These are phyloP conservation scores for Pythium brachiatum DNA, from an alignment of 352 stramenopile species.

Conservation along the genomic window DNA sequence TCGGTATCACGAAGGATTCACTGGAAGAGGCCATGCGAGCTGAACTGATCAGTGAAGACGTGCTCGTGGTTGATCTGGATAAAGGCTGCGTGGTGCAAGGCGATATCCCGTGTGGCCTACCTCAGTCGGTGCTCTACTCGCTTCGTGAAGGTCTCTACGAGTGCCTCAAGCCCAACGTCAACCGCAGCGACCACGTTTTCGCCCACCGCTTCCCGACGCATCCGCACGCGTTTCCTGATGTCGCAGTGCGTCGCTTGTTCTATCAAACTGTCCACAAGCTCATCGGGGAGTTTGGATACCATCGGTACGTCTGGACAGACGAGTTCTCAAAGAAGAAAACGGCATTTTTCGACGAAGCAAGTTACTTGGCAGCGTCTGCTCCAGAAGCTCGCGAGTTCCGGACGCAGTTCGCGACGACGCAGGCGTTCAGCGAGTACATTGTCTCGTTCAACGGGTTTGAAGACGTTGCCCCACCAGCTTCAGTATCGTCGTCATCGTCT, in stretches of 20 bases:
- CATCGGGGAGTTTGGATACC: conserved; percentile 83
- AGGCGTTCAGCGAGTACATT: conserved; percentile 84
- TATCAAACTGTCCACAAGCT: conserved; percentile 59
- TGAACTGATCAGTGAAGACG: conserved; percentile 61
- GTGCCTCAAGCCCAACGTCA: conserved; percentile 36
- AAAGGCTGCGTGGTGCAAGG: conserved; percentile 26
- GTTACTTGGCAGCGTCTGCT: conserved; percentile 73
- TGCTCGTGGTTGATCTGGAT: conserved; percentile 68
- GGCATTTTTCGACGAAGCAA: conserved; percentile 85
- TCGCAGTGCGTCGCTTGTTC: conserved; percentile 69
- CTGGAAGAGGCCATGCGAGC: conserved; percentile 55
- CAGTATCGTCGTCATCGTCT: conserved; percentile 11
- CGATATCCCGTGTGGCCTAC: conserved; percentile 20
- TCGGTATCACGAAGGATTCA: conserved; percentile 66
- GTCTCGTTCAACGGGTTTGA: conserved; percentile 83
- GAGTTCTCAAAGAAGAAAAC: conserved; percentile 78
- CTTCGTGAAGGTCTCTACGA: conserved; percentile 28
- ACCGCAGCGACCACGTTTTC: conserved; percentile 33
- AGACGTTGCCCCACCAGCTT: conserved; percentile 27
- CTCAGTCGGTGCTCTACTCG: conserved; percentile 19
- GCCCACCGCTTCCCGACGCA: conserved; percentile 32
- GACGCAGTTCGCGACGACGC: conserved; percentile 81
- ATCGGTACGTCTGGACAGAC: conserved; percentile 83
- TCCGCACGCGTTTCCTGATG: conserved; percentile 68
- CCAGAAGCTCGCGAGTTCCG: conserved; percentile 78